These are phyloP conservation scores for Colletotrichum sp. DNA, from an alignment of 2,329 filamentous ascomycete species.

Conservation along the genomic window DNA sequence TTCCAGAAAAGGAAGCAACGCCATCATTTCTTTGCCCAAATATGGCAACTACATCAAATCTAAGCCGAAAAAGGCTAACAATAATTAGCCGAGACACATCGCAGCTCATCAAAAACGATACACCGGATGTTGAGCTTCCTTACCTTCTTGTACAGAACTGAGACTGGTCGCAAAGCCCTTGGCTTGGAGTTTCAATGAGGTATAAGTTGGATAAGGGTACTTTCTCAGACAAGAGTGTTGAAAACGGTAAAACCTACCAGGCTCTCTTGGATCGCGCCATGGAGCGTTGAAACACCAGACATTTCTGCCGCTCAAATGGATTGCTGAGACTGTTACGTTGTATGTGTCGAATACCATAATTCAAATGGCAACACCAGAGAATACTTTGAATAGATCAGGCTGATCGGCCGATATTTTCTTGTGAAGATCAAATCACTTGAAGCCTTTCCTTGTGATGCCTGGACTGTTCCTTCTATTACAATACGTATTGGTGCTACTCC, in stretches of 20 bases:
- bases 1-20: not conserved
- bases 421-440: accelerated
- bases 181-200: not conserved
- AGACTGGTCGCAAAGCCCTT: not conserved
- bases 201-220: not conserved
- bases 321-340: not conserved
- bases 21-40: accelerated
- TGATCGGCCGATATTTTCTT: not conserved
- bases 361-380: not conserved
- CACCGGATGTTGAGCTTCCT: not conserved
- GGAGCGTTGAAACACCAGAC: not conserved
- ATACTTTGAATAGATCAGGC: accelerated
- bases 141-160: not conserved
- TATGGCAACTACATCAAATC: not conserved
- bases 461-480: no score
- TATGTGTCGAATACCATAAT: not conserved
- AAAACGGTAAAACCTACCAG: not conserved
- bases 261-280: not conserved
- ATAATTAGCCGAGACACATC: not conserved
- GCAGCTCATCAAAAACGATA: not conserved
- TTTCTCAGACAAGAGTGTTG: not conserved
- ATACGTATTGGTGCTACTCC: accelerated
- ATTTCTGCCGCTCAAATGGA: not conserved
- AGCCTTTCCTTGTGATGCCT: no score
- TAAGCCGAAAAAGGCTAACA: not conserved